Conservation (phyloP, 208 protist species). For the Acanthamoeba healyi region DNA sequence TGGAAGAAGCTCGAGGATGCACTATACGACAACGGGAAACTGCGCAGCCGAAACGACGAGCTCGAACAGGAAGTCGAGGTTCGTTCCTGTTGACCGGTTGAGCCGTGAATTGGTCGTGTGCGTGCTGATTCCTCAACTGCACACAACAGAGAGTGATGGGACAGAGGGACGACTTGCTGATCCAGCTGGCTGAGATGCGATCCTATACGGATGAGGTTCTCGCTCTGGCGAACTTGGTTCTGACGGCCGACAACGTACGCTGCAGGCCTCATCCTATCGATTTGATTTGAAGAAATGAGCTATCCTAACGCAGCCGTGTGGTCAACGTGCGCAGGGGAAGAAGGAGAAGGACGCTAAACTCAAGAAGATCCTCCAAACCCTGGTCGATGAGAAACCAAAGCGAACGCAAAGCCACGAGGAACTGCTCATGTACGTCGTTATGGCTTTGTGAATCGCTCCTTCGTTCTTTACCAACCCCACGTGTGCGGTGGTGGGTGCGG, state of each 20-base stretch:
- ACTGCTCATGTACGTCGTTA: conserved; percentile 41
- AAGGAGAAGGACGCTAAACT: conserved; percentile 69
- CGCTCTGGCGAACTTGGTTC: conserved; percentile 36
- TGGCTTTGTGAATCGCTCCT: not conserved
- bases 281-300: no score
- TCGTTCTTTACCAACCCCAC: not conserved
- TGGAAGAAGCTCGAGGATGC: conserved; percentile 71
- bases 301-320: not conserved
- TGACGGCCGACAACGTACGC: conserved; percentile 53
- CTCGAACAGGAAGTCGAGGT: conserved; percentile 71
- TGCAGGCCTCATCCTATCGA: no score
- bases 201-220: conserved; percentile 68
- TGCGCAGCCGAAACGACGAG: conserved; percentile 17
- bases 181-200: conserved; percentile 67
- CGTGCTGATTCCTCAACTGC: not conserved
- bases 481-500: not conserved
- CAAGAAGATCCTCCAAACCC: conserved; percentile 54
- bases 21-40: conserved; percentile 38
- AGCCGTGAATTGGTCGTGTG: not conserved
- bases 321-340: conserved; percentile 14
- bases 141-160: conserved; percentile 33
- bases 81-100: not conserved
- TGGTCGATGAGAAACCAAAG: conserved; percentile 56
- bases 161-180: conserved; percentile 47
- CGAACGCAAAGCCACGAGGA: conserved; percentile 50